These are phyloP conservation scores for Penicillium brasilianum DNA, from an alignment of 2,329 filamentous ascomycete genomes.

Conservation along the genomic window DNA sequence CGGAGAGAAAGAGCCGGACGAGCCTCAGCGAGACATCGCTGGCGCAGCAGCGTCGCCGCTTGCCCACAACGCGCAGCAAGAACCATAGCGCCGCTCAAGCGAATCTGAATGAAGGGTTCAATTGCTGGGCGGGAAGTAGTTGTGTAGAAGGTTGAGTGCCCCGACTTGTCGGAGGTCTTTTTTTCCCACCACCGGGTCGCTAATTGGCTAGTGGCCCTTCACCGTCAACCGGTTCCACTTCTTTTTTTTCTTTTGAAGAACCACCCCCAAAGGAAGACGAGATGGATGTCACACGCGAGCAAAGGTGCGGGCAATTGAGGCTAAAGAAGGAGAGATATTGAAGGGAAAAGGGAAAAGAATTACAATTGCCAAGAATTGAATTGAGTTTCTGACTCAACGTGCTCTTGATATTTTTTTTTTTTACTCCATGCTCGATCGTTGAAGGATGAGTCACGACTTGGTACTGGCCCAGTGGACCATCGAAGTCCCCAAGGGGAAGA, in stretches of 20 bases:
- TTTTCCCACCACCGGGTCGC: constrained; percentile 27
- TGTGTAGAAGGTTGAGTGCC: constrained; percentile 28
- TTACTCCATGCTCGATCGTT: constrained; percentile 10
- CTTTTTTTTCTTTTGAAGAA: constrained; percentile 14
- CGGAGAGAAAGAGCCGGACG: constrained; percentile 43
- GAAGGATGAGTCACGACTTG: constrained; percentile 36
- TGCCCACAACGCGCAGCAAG: constrained; percentile 53
- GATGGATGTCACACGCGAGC: constrained; percentile 4
- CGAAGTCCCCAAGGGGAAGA: background rate
- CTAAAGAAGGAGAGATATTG: background rate
- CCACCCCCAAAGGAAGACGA: constrained; percentile 15
- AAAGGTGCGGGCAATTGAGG: constrained; percentile 10
- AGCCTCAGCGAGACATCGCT: constrained; percentile 48
- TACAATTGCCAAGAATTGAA: background rate
- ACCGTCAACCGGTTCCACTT: constrained; percentile 34
- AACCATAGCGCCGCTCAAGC: constrained; percentile 50
- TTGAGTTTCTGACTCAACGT: background rate
- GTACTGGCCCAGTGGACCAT: constrained; percentile 3
- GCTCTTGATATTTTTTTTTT: constrained; percentile 10
- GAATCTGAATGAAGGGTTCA: constrained; percentile 24
- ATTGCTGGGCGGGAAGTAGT: constrained; percentile 26
- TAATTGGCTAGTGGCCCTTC: constrained; percentile 30
- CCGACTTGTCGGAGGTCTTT: constrained; percentile 30
- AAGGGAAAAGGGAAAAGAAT: constrained; percentile 13
- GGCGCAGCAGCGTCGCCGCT: constrained; percentile 48